These are phyloP conservation scores for Starmerella gropengiesseri DNA, from an alignment of 805 yeast species.

Conservation along the genomic window DNA sequence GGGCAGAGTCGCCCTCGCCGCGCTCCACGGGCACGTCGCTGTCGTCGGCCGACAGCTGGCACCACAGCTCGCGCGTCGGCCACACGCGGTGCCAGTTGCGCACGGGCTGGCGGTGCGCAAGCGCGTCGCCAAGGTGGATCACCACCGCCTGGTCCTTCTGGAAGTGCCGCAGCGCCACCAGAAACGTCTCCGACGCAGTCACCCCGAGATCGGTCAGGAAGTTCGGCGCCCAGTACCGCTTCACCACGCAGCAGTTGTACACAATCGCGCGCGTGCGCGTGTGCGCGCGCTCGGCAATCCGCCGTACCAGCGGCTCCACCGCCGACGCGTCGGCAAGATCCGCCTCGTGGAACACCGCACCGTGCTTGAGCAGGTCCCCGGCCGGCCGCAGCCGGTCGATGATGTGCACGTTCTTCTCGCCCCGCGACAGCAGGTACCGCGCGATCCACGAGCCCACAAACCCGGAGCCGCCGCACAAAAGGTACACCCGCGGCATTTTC, in stretches of 20 bases:
- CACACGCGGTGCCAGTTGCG: conserved; percentile 16
- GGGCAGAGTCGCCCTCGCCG: neutral
- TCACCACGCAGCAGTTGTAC: conserved; percentile 23
- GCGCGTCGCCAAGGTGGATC: conserved; percentile 23
- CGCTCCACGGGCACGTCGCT: neutral
- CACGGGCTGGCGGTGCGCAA: conserved; percentile 22
- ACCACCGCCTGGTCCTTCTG: conserved; percentile 7
- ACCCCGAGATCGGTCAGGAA: conserved; percentile 27
- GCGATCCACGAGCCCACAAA: conserved; percentile 29
- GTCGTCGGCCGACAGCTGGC: conserved; percentile 11
- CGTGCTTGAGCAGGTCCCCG: conserved; percentile 23
- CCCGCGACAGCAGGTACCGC: conserved; percentile 25
- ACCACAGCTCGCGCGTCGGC: conserved; percentile 16
- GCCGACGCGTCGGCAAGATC: conserved; percentile 15
- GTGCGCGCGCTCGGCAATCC: conserved; percentile 6
- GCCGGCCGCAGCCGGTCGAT: conserved; percentile 24
- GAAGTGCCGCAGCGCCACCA: conserved; percentile 16
- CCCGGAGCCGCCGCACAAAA: conserved; percentile 28
- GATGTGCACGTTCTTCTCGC: conserved; percentile 21
- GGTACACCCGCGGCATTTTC: conserved; percentile 17
- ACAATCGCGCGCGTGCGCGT: conserved; percentile 15
- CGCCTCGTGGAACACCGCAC: conserved; percentile 16
- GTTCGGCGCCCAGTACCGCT: conserved; percentile 26
- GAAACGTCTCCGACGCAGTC: conserved; percentile 18
- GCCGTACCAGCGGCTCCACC: conserved; percentile 15